Base-by-base conservation (phyloP, 352 stramenopile species). In the Pythium sp. region DNA sequence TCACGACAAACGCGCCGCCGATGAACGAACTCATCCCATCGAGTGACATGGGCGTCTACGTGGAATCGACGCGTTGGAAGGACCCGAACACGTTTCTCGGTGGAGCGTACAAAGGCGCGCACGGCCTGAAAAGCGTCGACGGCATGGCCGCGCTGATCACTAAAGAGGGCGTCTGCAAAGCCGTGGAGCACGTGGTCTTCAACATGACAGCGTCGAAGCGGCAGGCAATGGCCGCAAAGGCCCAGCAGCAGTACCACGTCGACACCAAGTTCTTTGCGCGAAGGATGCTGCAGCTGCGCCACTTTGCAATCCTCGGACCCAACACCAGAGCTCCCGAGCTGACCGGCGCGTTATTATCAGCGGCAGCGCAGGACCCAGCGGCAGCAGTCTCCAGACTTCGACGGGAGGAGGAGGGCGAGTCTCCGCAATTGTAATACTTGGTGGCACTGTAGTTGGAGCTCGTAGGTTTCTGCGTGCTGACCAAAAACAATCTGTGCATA, bases 1-100 rank as follows among this genome's bases (percentile, higher is more conserved):
- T 87, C 34, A 76, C 81, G 0, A 80, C 81, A 0, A 66, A 90
- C 55, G 65, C 68, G 18, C 58, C 76, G 14, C 81, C 79, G 30
- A 88, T 90, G 79, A 90, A 87, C 58, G 81, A 90, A 43, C 64
- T 90, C 24, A 67, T 86, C 30, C n/a, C 41, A 47, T 34, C 51
- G 11, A 58, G 28, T 2, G 28, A 5, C 54, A 43, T 32, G 28
- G 26, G 59, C 9, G 51, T 36, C n/a, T 15, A n/a, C 60, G 75
- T 74, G 1, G 47, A 64, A 1, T 30, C 57, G 5, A 63, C 30
- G 5, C 41, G 24, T 11, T 28, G 34, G 5, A 59, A 62, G 5
- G 38, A 74, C n/a, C 47, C 65, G 11, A 70, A 76, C 18, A 75
- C 77, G 41, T 60, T 78, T 20, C 70, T 90, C 2, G 74, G 76